Conservation (phyloP, 345 rosid species). For the Hevea brasiliensis region DNA sequence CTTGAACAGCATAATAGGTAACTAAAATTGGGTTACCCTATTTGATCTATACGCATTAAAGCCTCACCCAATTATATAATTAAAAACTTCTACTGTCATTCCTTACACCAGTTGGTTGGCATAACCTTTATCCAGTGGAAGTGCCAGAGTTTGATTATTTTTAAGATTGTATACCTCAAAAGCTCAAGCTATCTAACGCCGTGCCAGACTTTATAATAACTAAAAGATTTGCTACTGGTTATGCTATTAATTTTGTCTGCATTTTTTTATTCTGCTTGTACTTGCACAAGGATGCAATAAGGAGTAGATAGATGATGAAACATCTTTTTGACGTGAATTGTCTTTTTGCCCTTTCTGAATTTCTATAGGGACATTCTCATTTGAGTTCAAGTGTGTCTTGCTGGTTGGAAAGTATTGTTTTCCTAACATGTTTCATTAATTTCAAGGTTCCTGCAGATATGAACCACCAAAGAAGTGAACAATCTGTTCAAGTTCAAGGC, state of each 20-base stretch:
- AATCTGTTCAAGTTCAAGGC: slow-evolving; percentile 45
- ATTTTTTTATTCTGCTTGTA: background rate
- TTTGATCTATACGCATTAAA: background rate
- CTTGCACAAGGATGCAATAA: slow-evolving; percentile 4
- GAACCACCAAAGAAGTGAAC: slow-evolving; percentile 49
- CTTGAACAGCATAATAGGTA: background rate
- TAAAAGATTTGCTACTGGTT: background rate
- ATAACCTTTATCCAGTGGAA: background rate
- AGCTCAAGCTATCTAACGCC: background rate
- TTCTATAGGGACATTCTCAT: background rate
- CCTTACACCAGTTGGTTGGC: too few relatives aligned
- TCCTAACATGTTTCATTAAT: slow-evolving; percentile 43
- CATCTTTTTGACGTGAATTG: background rate
- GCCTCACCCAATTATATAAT: background rate
- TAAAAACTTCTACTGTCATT: background rate
- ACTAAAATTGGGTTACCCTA: background rate
- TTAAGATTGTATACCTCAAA: background rate
- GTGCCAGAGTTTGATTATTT: slow-evolving; percentile 2
- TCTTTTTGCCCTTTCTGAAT: slow-evolving; percentile 1
- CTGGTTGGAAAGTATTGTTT: slow-evolving; percentile 24
- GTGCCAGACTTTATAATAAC: background rate
- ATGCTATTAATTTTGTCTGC: background rate
- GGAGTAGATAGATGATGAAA: slow-evolving; percentile 4
- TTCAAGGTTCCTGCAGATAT: slow-evolving; percentile 81
- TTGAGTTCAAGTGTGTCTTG: background rate